Conservation (phyloP, 306 rosid genomes). For the Quercus variabilis region DNA sequence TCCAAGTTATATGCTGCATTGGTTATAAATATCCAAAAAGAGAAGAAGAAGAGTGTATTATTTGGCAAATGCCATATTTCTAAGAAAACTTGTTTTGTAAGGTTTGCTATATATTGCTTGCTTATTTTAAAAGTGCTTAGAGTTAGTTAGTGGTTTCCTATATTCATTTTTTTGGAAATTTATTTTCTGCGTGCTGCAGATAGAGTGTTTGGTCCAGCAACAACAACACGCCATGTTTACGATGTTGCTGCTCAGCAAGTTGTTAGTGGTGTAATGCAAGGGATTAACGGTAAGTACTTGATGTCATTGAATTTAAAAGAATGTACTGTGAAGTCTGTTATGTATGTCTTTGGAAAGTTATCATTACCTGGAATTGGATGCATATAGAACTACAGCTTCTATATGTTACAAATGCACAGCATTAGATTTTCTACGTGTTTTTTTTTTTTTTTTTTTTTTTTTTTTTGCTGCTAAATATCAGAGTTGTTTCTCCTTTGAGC, state of each 20-base stretch:
- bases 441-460: background rate
- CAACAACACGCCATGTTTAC: slow-evolving; percentile 95
- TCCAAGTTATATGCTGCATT: background rate
- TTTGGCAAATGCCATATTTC: no score
- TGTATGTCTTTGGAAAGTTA: background rate
- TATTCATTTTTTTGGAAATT: background rate
- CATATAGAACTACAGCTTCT: background rate
- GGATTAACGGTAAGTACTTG: slow-evolving; percentile 71
- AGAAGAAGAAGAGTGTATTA: no score
- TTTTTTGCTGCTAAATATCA: background rate
- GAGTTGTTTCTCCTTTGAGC: background rate
- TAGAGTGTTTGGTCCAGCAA: slow-evolving; percentile 94
- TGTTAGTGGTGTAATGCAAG: slow-evolving; percentile 90
- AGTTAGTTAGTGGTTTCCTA: background rate
- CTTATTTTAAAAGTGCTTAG: background rate
- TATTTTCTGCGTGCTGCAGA: slow-evolving; percentile 32
- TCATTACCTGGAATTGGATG: background rate
- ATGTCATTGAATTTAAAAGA: background rate
- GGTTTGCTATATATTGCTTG: no score
- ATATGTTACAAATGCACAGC: background rate
- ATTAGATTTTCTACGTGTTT: background rate
- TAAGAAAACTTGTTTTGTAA: no score
- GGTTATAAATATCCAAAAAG: background rate
- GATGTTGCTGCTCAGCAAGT: slow-evolving; percentile 95
- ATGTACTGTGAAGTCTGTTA: background rate